Percentiles rank a stretch among this genome's conserved stretches.
These are phyloP conservation scores for Kluyveromyces lactis DNA, from an alignment of 805 yeast genomes.

Conservation along the genomic window DNA sequence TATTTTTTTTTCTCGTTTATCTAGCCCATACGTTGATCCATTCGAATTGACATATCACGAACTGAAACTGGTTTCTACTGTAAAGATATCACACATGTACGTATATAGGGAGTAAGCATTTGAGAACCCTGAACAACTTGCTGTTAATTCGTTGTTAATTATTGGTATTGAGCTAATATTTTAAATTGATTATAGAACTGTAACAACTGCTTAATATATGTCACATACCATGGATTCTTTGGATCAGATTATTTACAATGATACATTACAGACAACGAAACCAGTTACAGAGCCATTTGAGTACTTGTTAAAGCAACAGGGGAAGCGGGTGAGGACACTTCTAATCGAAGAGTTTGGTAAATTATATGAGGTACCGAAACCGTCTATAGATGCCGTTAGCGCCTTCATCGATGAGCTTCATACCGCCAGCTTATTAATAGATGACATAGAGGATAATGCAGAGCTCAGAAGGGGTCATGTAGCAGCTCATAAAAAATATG, in stretches of 20 bases:
- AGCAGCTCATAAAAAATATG: constrained; percentile 71
- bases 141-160: too few species aligned
- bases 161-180: too few species aligned
- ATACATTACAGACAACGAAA: not conserved
- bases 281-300: constrained; percentile 34
- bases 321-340: constrained; percentile 46
- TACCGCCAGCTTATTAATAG: constrained; percentile 61
- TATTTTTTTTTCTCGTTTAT: too few species aligned
- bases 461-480: constrained; percentile 66
- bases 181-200: too few species aligned
- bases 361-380: constrained; percentile 37
- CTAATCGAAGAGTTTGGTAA: constrained; percentile 46
- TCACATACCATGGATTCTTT: not conserved
- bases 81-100: too few species aligned
- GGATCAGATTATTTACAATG: not conserved
- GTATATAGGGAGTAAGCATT: too few species aligned
- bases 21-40: too few species aligned
- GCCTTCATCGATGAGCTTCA: constrained; percentile 52
- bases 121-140: too few species aligned
- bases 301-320: constrained; percentile 42
- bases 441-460: constrained; percentile 83
- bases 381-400: constrained; percentile 33
- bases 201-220: too few species aligned
- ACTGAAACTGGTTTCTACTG: too few species aligned
- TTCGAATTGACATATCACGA: too few species aligned